A percentile compares a stretch with the other conserved stretches of the same genome.
phyloP scores from a whole-genome alignment of 2,329 filamentous ascomycete genomes.

The Talaromyces verruculosus region DNA sequence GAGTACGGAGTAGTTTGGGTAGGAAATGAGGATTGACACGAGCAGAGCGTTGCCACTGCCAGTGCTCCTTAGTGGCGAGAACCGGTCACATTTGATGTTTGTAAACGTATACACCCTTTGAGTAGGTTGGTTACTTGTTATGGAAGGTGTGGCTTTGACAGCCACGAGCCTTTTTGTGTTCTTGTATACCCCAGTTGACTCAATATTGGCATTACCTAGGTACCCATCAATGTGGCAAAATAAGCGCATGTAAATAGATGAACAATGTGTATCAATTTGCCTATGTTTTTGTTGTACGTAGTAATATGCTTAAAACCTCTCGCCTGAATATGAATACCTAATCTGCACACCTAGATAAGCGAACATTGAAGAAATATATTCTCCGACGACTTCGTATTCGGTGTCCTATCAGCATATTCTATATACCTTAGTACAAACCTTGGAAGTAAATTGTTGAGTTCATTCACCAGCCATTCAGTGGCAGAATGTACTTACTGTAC shows the following conservation, averaged over 20 bases:
- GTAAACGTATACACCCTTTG: not conserved
- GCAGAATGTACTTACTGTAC: not conserved
- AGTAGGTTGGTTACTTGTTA: conserved; percentile 1
- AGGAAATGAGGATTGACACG: not conserved
- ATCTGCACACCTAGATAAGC: not conserved
- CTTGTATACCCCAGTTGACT: no score
- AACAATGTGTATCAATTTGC: no score
- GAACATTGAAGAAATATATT: not conserved
- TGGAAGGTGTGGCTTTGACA: not conserved
- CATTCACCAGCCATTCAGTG: not conserved
- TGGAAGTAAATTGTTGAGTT: not conserved
- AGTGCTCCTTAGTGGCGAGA: not conserved
- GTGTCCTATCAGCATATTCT: not conserved
- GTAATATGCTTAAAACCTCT: not conserved
- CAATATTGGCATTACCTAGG: no score
- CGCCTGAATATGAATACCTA: not conserved
- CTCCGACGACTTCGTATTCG: not conserved
- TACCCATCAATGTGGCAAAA: no score
- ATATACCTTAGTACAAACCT: not conserved
- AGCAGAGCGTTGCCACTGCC: not conserved
- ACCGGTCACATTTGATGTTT: not conserved
- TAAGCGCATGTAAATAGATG: no score
- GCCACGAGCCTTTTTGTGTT: not conserved
- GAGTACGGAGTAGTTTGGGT: not conserved
- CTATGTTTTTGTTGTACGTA: not conserved